phyloP scores from a whole-genome alignment of 2,329 filamentous ascomycete species.

The Cercospora zeae-maydis region DNA sequence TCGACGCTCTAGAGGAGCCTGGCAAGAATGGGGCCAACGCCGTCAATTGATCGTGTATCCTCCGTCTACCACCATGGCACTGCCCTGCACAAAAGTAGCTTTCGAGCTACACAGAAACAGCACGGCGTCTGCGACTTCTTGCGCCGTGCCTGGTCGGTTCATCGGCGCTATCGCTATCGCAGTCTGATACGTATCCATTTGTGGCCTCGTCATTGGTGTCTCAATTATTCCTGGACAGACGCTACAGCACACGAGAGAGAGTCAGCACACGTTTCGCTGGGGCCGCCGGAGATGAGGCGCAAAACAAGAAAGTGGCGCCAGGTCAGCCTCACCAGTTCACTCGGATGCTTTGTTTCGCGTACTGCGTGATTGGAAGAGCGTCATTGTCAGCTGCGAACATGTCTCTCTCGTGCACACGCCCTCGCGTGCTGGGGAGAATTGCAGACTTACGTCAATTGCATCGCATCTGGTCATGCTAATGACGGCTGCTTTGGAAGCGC shows the following conservation, averaged over 20 bases:
- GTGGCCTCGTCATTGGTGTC: slow-evolving; percentile 44
- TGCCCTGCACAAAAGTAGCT: slow-evolving; percentile 47
- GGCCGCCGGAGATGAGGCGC: neutral
- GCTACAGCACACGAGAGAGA: slow-evolving; percentile 22
- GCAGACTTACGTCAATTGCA: slow-evolving; percentile 44
- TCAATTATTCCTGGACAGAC: slow-evolving; percentile 49
- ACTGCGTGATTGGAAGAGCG: slow-evolving; percentile 35
- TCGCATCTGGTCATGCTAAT: slow-evolving; percentile 48
- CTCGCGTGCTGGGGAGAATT: neutral
- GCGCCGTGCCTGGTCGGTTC: slow-evolving; percentile 46
- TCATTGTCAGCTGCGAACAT: slow-evolving; percentile 5
- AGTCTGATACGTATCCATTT: slow-evolving; percentile 33
- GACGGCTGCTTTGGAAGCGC: slow-evolving; percentile 47
- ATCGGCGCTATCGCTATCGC: slow-evolving; percentile 35
- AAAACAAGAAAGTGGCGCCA: neutral
- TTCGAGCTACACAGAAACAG: slow-evolving; percentile 47
- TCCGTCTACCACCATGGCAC: slow-evolving; percentile 46
- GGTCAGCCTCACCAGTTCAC: slow-evolving; percentile 37
- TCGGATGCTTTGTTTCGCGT: slow-evolving; percentile 45
- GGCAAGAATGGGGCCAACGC: neutral
- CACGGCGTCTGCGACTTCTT: slow-evolving; percentile 48
- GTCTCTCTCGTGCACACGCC: neutral
- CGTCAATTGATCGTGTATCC: slow-evolving; percentile 45
- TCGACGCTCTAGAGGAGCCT: neutral
- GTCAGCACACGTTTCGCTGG: neutral